Conservation (phyloP, 2,329 filamentous ascomycete species). For the Colletotrichum caudatum region DNA sequence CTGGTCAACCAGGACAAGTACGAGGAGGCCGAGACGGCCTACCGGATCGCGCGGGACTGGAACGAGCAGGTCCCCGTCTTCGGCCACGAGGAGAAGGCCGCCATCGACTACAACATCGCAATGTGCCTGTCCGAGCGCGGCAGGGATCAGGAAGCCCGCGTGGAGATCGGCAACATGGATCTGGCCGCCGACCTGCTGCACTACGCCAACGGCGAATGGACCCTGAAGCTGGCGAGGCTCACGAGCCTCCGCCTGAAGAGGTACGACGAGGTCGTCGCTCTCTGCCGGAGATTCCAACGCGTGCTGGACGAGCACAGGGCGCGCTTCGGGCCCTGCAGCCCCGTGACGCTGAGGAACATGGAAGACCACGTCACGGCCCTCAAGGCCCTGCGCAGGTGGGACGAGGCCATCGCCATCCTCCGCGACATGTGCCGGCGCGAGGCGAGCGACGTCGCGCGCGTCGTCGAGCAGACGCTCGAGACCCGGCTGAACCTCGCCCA, state of each 20-base stretch:
- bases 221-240: constrained; percentile 41
- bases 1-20: constrained; percentile 43
- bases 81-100: constrained; percentile 42
- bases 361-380: constrained; percentile 40
- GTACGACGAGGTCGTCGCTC: constrained; percentile 39
- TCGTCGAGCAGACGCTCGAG: constrained; percentile 35
- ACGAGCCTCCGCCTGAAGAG: constrained; percentile 37
- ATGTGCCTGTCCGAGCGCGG: constrained; percentile 44
- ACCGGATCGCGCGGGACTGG: constrained; percentile 41
- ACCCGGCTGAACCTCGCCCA: constrained; percentile 40
- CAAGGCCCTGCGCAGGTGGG: constrained; percentile 32
- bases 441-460: constrained; percentile 27
- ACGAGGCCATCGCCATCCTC: constrained; percentile 37
- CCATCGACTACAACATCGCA: constrained; percentile 43
- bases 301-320: constrained; percentile 40
- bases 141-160: constrained; percentile 30
- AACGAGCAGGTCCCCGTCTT: constrained; percentile 40
- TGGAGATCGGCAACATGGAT: constrained; percentile 40
- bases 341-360: constrained; percentile 39
- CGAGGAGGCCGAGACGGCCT: constrained; percentile 39
- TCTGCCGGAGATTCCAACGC: constrained; percentile 38
- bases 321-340: constrained; percentile 33
- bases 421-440: constrained; percentile 41
- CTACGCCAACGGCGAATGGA: constrained; percentile 44
- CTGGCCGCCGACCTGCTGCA: constrained; percentile 42